phyloP scores from a whole-genome alignment of 495 filamentous ascomycete species.

The Sporormia fimetaria region DNA sequence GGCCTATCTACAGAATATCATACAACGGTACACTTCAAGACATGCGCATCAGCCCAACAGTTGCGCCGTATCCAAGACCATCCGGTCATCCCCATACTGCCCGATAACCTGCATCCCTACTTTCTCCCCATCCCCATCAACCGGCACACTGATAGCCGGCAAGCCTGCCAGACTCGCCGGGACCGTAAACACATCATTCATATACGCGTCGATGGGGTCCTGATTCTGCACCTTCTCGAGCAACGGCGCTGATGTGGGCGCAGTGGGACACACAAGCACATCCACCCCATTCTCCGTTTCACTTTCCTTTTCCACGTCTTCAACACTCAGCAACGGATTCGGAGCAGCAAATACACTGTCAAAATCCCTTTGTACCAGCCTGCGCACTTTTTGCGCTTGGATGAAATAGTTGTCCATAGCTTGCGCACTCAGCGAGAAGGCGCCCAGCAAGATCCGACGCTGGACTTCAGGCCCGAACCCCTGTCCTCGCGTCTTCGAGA shows the following conservation, averaged over 20 bases:
- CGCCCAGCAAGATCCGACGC: constrained; percentile 73
- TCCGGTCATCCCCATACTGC: constrained; percentile 79
- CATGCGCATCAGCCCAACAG: constrained; percentile 23
- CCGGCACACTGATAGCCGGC: constrained; percentile 76
- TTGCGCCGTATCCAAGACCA: constrained; percentile 47
- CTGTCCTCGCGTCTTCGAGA: constrained; percentile 56
- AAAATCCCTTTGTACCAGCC: constrained; percentile 77
- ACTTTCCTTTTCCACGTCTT: constrained; percentile 27
- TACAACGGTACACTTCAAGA: background rate
- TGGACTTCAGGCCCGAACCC: constrained; percentile 79
- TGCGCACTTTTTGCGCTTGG: constrained; percentile 77
- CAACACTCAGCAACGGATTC: constrained; percentile 48
- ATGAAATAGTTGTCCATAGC: constrained; percentile 96
- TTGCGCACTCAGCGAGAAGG: constrained; percentile 80
- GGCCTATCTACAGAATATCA: background rate
- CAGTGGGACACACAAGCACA: constrained; percentile 77
- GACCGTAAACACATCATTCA: constrained; percentile 92
- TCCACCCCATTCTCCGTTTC: constrained; percentile 53
- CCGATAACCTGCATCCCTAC: constrained; percentile 79
- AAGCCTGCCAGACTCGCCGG: constrained; percentile 88
- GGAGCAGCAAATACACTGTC: constrained; percentile 56
- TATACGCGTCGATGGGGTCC: constrained; percentile 51
- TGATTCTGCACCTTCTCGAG: constrained; percentile 38
- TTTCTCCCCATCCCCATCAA: constrained; percentile 34
- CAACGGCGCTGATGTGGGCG: constrained; percentile 62